Conservation (phyloP, 805 yeast genomes). For the Starmerella bombicola region DNA sequence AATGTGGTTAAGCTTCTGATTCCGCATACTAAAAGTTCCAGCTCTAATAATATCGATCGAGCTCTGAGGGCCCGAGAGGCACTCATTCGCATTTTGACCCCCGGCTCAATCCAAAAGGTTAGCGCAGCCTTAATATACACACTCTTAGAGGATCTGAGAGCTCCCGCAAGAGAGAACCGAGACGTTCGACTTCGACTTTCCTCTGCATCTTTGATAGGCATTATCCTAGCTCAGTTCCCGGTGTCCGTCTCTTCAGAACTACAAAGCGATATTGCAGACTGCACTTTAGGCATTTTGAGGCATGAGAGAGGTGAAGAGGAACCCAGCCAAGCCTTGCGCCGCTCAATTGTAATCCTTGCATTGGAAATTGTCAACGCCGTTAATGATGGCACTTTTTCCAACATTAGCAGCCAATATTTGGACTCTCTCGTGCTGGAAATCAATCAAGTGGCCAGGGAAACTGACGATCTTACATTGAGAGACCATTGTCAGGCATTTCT, state of each 20-base stretch:
- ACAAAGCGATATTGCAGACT: constrained; percentile 52
- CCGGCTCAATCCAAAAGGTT: constrained; percentile 23
- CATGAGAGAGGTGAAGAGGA: constrained; percentile 44
- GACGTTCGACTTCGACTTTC: constrained; percentile 71
- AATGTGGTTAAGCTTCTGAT: constrained; percentile 7
- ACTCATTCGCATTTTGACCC: constrained; percentile 41
- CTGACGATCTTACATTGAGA: constrained; percentile 26
- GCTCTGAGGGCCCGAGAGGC: constrained; percentile 77
- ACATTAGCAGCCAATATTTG: constrained; percentile 9
- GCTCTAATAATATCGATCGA: constrained; percentile 41
- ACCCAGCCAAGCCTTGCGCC: constrained; percentile 42
- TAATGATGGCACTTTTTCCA: constrained; percentile 24
- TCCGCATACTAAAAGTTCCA: background rate
- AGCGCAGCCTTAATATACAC: constrained; percentile 31
- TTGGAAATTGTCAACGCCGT: constrained; percentile 24
- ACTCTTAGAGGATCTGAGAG: constrained; percentile 12
- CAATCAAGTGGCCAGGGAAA: background rate
- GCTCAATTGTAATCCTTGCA: constrained; percentile 62
- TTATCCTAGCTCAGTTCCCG: constrained; percentile 48
- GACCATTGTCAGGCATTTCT: constrained; percentile 20
- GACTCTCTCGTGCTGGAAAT: constrained; percentile 4
- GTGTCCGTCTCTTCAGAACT: constrained; percentile 35
- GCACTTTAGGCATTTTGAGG: constrained; percentile 62
- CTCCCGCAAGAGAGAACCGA: constrained; percentile 7
- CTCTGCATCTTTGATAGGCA: constrained; percentile 73